Evolutionary conservation across 495 filamentous ascomycete species (phyloP).

Genomic region (Penicillium steckii): DNA sequence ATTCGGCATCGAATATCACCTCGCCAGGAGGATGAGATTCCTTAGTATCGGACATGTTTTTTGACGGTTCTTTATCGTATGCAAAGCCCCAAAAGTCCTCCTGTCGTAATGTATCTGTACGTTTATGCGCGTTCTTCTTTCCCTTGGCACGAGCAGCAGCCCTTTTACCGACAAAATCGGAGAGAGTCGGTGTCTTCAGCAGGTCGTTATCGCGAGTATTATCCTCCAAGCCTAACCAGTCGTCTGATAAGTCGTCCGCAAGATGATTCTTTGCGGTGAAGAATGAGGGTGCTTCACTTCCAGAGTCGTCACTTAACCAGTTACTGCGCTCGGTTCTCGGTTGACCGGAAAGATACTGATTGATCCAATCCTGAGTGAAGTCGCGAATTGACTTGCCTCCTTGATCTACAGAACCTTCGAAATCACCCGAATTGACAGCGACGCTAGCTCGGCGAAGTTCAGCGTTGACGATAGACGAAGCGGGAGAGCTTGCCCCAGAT

Average conservation of each 20-base stretch:
- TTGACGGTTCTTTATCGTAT: constrained; percentile 41
- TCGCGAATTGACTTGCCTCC: constrained; percentile 50
- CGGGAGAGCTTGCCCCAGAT: constrained; percentile 39
- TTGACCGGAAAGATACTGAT: constrained; percentile 65
- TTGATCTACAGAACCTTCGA: constrained; percentile 23
- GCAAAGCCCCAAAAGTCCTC: constrained; percentile 53
- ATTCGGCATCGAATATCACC: constrained; percentile 4
- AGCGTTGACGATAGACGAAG: constrained; percentile 49
- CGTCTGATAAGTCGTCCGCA: constrained; percentile 43
- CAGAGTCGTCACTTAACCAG: constrained; percentile 75
- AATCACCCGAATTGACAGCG: constrained; percentile 24
- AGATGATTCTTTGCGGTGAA: constrained; percentile 44
- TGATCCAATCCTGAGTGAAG: constrained; percentile 77
- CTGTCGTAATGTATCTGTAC: constrained; percentile 65
- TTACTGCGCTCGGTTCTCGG: constrained; percentile 61
- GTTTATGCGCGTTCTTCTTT: constrained; percentile 49
- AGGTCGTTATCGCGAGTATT: constrained; percentile 39
- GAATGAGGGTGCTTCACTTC: constrained; percentile 49
- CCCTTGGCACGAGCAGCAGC: constrained; percentile 35
- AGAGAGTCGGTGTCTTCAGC: constrained; percentile 43
- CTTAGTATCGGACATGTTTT: constrained; percentile 35
- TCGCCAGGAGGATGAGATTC: constrained; percentile 26
- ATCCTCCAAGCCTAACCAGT: constrained; percentile 47
- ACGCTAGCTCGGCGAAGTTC: constrained; percentile 51
- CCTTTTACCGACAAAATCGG: constrained; percentile 38